A percentile compares a stretch with the other conserved stretches of the same genome.
Evolutionary conservation across 2,329 filamentous ascomycete genomes (phyloP).

Genomic region (Akanthomyces lecanii): DNA sequence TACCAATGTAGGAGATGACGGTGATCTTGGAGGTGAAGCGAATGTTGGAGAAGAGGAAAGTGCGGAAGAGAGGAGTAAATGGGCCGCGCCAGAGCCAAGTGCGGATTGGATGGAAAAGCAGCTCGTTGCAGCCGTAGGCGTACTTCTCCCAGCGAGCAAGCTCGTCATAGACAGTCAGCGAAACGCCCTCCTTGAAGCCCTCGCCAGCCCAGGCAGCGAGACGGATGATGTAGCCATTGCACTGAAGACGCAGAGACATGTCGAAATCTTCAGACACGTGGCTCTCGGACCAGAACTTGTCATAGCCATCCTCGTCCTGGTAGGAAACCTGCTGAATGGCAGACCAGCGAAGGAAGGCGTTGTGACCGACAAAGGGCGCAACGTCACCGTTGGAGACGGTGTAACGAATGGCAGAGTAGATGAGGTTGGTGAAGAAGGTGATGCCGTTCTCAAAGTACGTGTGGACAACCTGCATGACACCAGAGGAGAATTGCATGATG

Average conservation of each 20-base stretch:
- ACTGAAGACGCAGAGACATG: constrained; percentile 68
- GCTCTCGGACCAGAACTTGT: constrained; percentile 69
- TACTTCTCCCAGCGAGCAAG: constrained; percentile 71
- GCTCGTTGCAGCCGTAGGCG: constrained; percentile 66
- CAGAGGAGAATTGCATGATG: constrained; percentile 68
- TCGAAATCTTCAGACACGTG: constrained; percentile 78
- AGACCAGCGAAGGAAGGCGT: constrained; percentile 67
- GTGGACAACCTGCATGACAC: constrained; percentile 71
- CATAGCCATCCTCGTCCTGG: constrained; percentile 48
- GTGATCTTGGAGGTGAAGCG: constrained; percentile 64
- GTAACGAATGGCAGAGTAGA: constrained; percentile 70
- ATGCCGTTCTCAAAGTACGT: constrained; percentile 70
- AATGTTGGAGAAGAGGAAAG: constrained; percentile 58
- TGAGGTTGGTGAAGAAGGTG: constrained; percentile 74
- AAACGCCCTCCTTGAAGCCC: constrained; percentile 71
- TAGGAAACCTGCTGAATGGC: constrained; percentile 35
- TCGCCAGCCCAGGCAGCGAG: constrained; percentile 64
- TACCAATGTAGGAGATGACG: constrained; percentile 66
- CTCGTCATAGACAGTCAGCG: constrained; percentile 69
- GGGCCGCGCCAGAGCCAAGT: constrained; percentile 59
- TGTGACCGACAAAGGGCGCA: constrained; percentile 73
- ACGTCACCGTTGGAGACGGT: constrained; percentile 68
- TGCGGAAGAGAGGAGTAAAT: constrained; percentile 60
- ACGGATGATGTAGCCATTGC: constrained; percentile 62
- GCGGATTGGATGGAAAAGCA: constrained; percentile 64